Evolutionary conservation across 163 green algal species (phyloP), one percentile per base, ranked within the genome.

Genomic region (Scenedesmus sp.): DNA sequence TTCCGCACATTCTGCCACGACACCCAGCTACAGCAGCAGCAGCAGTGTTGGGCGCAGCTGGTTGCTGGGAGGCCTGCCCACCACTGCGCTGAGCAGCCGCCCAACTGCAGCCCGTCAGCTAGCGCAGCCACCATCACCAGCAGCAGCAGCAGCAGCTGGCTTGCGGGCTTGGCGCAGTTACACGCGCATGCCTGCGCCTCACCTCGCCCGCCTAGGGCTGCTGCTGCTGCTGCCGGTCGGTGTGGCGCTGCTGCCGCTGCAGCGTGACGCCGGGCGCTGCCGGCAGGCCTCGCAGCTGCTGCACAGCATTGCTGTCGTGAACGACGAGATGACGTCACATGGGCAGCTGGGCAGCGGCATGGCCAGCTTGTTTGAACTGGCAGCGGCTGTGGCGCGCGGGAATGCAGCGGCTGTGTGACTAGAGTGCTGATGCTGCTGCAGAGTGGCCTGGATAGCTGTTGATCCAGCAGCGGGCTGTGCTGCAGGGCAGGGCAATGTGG

Each of bases 181-280:
- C 81, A 33, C 15, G 30, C n/a, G 56, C 56, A 37, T 56, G 12
- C 42, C 13, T 24, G 6, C 33, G 0, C 42, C 37, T 9, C 84
- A 30, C n/a, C 13, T 53, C 26, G 20, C n/a, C 42, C 72, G 46
- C 9, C 24, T 90, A 30, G 70, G 85, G 43, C 51, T 90, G 72
- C 51, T n/a, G n/a, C n/a, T 90, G 72, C 35, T 90, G 84, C 61
- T 82, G 65, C 84, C 84, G 15, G 84, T 72, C 33, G 59, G 15
- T n/a, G 65, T 82, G 0, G 84, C 84, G 24, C 68, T 89, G 61
- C 22, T 76, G 86, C 86, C 86, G 51, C 65, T 90, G 68, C 85
- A 90, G 70, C 68, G 51, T 35, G 85, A 90, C 37, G 70, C 72
- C 2, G 3, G 22, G 43, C 76, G 85, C 24, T 84, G 78, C 18